Evolutionary conservation across 1,139 yeast genomes (phyloP).

Genomic region (Yamadazyma sp.): DNA sequence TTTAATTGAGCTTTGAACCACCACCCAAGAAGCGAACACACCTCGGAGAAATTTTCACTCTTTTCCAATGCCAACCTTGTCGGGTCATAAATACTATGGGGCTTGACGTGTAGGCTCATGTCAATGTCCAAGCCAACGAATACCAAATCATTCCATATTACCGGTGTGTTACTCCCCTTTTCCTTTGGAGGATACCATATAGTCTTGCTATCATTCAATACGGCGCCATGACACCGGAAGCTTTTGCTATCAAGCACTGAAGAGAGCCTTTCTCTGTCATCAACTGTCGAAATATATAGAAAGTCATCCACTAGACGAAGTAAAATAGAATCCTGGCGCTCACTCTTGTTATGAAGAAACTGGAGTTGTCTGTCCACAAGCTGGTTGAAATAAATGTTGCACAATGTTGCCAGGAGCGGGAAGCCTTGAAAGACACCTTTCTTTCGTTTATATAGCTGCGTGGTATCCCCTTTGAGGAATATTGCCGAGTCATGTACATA

Average conservation of each 20-base stretch:
- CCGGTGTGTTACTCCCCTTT: not conserved
- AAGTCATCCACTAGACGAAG: conserved; percentile 87
- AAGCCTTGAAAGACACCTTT: conserved; percentile 89
- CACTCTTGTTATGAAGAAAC: conserved; percentile 19
- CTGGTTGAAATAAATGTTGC: conserved; percentile 72
- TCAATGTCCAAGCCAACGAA: conserved; percentile 38
- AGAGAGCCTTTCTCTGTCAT: conserved; percentile 21
- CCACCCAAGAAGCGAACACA: conserved; percentile 15
- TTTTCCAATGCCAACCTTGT: conserved; percentile 13
- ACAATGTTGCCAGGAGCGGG: conserved; percentile 70
- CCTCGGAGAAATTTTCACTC: conserved; percentile 17
- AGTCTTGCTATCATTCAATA: conserved; percentile 59
- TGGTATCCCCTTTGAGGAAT: conserved; percentile 9
- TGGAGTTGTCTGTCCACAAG: conserved; percentile 50
- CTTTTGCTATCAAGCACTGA: conserved; percentile 27
- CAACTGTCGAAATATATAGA: conserved; percentile 55
- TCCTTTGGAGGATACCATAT: conserved; percentile 14
- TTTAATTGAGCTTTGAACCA: conserved; percentile 19
- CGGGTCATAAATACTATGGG: conserved; percentile 12
- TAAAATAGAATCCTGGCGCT: conserved; percentile 34
- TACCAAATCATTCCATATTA: not conserved
- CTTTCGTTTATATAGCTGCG: conserved; percentile 37
- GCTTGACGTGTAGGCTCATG: conserved; percentile 15
- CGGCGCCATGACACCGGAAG: conserved; percentile 55
- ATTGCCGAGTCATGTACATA: conserved; percentile 15